phyloP scores from a whole-genome alignment of 768 basidiomycete species.

The Postia placenta region DNA sequence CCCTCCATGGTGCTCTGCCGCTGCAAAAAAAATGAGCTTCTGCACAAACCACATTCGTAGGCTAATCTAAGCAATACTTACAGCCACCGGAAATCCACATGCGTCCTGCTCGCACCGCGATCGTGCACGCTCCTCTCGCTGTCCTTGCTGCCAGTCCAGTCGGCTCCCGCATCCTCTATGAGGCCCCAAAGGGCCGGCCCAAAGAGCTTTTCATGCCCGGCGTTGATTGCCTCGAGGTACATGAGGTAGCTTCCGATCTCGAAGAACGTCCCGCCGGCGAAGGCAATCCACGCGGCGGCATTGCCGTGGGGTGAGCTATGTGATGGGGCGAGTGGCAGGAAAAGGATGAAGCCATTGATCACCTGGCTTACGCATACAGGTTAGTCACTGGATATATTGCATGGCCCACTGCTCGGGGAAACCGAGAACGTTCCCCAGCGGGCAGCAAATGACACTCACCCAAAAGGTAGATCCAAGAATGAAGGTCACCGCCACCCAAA shows the following conservation, averaged over 20 bases:
- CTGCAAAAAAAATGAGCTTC: slow-evolving; percentile 3
- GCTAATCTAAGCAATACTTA: slow-evolving; percentile 21
- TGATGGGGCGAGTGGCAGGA: slow-evolving; percentile 37
- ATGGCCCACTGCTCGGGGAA: not conserved
- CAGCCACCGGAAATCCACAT: slow-evolving; percentile 14
- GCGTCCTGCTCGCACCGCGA: not conserved
- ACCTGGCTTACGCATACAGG: slow-evolving; percentile 38
- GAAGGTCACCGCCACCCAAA: slow-evolving; percentile 21
- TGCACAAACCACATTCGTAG: slow-evolving; percentile 12
- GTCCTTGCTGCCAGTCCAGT: slow-evolving; percentile 4
- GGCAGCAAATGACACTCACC: slow-evolving; percentile 9
- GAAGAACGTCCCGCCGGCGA: slow-evolving; percentile 56
- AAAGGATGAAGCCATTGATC: slow-evolving; percentile 49
- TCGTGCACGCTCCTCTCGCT: not conserved
- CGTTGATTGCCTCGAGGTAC: slow-evolving; percentile 50
- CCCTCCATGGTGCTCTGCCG: slow-evolving; percentile 24
- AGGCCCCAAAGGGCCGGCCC: slow-evolving; percentile 26
- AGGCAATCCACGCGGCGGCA: slow-evolving; percentile 41
- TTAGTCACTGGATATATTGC: no score
- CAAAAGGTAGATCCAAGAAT: slow-evolving; percentile 18
- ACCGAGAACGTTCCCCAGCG: no score
- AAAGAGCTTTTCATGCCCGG: slow-evolving; percentile 34
- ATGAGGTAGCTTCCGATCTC: slow-evolving; percentile 47
- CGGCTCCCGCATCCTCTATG: slow-evolving; percentile 4
- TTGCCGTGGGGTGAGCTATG: slow-evolving; percentile 13